A percentile compares a stretch with the other conserved stretches of the same genome.
These are phyloP conservation scores for Alternaria metachromatica DNA, from an alignment of 2,329 filamentous ascomycete species.

Conservation along the genomic window DNA sequence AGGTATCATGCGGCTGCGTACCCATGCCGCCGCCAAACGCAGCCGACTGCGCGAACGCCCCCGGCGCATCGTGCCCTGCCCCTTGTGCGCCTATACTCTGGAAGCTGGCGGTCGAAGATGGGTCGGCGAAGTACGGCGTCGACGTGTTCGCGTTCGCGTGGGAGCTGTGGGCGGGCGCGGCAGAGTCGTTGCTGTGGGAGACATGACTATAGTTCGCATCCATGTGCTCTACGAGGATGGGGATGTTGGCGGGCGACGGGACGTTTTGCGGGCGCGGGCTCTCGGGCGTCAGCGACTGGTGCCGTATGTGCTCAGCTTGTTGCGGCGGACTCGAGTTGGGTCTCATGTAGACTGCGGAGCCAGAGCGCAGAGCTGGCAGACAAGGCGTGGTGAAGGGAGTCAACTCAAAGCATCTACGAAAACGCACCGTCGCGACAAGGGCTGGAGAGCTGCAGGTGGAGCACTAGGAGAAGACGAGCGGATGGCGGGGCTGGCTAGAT, in stretches of 20 bases:
- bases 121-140: constrained; percentile 42
- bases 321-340: constrained; percentile 60
- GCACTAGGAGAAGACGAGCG: constrained; percentile 12
- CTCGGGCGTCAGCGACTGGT: constrained; percentile 71
- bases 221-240: constrained; percentile 73
- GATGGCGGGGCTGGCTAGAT: constrained; percentile 24
- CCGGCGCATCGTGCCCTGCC: constrained; percentile 28
- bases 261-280: constrained; percentile 74
- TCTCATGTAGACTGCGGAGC: constrained; percentile 58
- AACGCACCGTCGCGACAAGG: constrained; percentile 26
- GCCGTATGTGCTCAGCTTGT: constrained; percentile 66
- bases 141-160: constrained; percentile 29
- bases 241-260: constrained; percentile 71
- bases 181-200: constrained; percentile 59
- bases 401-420: constrained; percentile 28
- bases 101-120: constrained; percentile 18
- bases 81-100: constrained; percentile 36
- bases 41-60: constrained; percentile 31
- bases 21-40: constrained; percentile 36
- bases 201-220: constrained; percentile 74
- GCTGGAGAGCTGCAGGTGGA: constrained; percentile 12
- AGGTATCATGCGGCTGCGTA: constrained; percentile 45
- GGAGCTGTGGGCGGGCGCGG: constrained; percentile 37
- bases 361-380: constrained; percentile 25
- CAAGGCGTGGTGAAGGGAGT: constrained; percentile 12